phyloP scores from a whole-genome alignment of 768 basidiomycete species.

The Chalciporus sphaerocephalus region DNA sequence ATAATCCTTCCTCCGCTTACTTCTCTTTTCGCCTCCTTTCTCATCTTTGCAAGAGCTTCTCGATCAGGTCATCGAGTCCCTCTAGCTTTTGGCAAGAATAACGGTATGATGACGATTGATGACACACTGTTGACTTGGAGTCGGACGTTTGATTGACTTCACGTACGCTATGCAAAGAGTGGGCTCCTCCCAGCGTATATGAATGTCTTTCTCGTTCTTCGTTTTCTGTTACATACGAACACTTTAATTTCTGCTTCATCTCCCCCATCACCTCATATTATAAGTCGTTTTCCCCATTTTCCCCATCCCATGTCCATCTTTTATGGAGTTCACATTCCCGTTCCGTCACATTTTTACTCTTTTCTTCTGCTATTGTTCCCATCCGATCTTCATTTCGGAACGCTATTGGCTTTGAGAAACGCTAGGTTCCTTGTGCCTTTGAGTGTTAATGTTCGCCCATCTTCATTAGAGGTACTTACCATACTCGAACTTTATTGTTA shows the following conservation, averaged over 20 bases:
- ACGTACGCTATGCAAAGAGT: neutral
- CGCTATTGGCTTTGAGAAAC: neutral
- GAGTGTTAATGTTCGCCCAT: neutral
- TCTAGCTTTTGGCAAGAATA: neutral
- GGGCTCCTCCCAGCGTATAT: neutral
- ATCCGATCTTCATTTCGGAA: neutral
- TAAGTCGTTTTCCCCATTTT: too few species aligned
- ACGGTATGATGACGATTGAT: neutral
- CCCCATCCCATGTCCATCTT: neutral
- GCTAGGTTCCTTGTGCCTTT: neutral
- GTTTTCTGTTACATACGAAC: neutral
- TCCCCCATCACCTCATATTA: neutral
- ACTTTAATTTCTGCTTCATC: neutral
- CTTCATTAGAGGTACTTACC: constrained; percentile 9
- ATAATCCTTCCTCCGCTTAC: constrained; percentile 1
- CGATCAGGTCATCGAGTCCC: neutral
- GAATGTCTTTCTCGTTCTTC: neutral
- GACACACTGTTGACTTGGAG: neutral
- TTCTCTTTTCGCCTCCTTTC: neutral
- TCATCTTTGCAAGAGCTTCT: neutral
- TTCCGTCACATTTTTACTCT: neutral
- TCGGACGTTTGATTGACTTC: neutral
- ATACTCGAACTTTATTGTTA: neutral
- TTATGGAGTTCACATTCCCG: too few species aligned
- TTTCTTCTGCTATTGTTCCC: neutral